These are phyloP conservation scores for Beauveria rudraprayagi DNA, from an alignment of 2,329 filamentous ascomycete genomes.

Conservation along the genomic window DNA sequence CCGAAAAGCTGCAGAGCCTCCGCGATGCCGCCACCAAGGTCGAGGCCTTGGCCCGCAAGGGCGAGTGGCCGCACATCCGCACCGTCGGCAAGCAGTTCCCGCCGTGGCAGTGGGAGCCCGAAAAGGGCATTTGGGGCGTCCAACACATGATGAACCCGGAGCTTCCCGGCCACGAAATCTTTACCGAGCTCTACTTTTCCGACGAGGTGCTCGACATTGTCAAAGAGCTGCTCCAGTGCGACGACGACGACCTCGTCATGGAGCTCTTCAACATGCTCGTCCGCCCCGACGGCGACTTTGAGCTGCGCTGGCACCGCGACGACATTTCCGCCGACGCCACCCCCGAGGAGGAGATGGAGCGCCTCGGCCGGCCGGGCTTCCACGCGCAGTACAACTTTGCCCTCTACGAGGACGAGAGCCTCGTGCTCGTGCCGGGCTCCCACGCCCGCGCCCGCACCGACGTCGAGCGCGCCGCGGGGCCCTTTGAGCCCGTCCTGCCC, in stretches of 20 bases:
- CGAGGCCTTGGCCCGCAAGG: conserved; percentile 56
- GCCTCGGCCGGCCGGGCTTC: conserved; percentile 53
- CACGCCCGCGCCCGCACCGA: conserved; percentile 65
- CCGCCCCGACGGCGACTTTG: conserved; percentile 61
- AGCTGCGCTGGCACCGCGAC: conserved; percentile 78
- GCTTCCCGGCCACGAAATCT: conserved; percentile 53
- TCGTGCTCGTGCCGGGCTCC: conserved; percentile 71
- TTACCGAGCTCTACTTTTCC: conserved; percentile 66
- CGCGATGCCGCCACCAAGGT: conserved; percentile 50
- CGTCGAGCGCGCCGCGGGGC: conserved; percentile 57
- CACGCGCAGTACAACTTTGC: conserved; percentile 88
- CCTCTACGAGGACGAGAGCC: conserved; percentile 63
- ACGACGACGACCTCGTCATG: conserved; percentile 64
- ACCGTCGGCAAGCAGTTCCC: conserved; percentile 88
- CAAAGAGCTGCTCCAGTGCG: conserved; percentile 50
- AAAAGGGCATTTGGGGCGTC: conserved; percentile 76
- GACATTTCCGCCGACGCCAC: conserved; percentile 63
- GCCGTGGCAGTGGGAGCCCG: conserved; percentile 60
- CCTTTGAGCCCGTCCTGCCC: conserved; percentile 53
- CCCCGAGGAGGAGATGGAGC: conserved; percentile 56
- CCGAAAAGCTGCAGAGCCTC: conserved; percentile 47
- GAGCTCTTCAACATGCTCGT: conserved; percentile 85
- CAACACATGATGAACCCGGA: conserved; percentile 75
- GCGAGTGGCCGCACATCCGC: conserved; percentile 72
- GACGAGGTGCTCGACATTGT: conserved; percentile 54